Evolutionary conservation across 164 flowering plant species (phyloP).

Genomic region (Vitis rotundifolia): DNA sequence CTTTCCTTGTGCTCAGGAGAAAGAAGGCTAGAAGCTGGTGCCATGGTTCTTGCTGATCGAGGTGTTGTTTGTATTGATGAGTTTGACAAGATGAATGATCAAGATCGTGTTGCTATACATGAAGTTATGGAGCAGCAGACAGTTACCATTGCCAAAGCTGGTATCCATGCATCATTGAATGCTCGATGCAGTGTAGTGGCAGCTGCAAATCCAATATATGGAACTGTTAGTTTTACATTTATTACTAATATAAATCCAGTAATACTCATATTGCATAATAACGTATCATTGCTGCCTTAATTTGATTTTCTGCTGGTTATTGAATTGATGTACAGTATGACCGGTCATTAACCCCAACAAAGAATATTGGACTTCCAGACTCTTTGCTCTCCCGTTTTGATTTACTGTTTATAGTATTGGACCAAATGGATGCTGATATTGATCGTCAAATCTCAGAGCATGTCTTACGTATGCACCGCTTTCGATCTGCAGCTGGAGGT

Average conservation of each 20-base stretch:
- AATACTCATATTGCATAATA: neutral
- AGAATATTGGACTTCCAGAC: slow-evolving; percentile 98
- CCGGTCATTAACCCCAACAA: slow-evolving; percentile 96
- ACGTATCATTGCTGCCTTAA: slow-evolving; percentile 6
- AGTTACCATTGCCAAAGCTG: slow-evolving; percentile 99
- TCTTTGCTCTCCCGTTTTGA: slow-evolving; percentile 98
- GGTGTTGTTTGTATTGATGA: slow-evolving; percentile 99
- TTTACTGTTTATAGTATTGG: slow-evolving; percentile 91
- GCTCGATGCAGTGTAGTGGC: slow-evolving; percentile 99
- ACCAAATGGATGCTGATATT: slow-evolving; percentile 99
- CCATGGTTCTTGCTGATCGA: slow-evolving; percentile 99
- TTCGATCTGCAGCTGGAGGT: slow-evolving; percentile 81
- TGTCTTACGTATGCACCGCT: slow-evolving; percentile 97
- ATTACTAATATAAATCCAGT: neutral
- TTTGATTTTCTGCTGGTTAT: slow-evolving; percentile 11
- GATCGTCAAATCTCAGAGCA: slow-evolving; percentile 92
- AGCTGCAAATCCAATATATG: slow-evolving; percentile 99
- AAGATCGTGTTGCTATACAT: slow-evolving; percentile 98
- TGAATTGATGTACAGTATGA: slow-evolving; percentile 73
- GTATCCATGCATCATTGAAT: slow-evolving; percentile 97
- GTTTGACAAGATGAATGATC: slow-evolving; percentile 99
- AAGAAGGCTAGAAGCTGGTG: slow-evolving; percentile 98
- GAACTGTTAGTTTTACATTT: slow-evolving; percentile 70
- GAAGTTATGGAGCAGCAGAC: slow-evolving; percentile 99
- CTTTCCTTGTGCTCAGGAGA: slow-evolving; percentile 55